Percentiles rank a stretch among this genome's conserved stretches.
These are phyloP conservation scores for Pseudogymnoascus sp. DNA, from an alignment of 2,329 filamentous ascomycete genomes.

Conservation along the genomic window DNA sequence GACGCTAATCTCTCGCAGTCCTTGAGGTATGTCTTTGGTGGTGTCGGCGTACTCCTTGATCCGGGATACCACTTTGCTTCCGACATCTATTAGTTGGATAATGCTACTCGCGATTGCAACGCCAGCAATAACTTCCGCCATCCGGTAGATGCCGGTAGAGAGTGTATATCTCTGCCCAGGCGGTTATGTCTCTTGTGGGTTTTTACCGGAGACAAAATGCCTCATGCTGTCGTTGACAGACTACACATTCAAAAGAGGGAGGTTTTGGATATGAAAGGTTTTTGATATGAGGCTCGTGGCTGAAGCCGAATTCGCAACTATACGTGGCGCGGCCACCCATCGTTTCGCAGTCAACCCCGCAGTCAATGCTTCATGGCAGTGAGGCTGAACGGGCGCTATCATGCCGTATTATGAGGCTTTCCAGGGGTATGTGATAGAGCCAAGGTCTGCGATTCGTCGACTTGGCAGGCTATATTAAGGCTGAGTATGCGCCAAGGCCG, in stretches of 20 bases:
- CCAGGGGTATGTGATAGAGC: neutral
- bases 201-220: too few species aligned
- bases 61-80: neutral
- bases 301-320: neutral
- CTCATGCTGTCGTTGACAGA: neutral
- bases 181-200: neutral
- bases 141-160: neutral
- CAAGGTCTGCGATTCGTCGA: neutral
- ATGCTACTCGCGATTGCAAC: neutral
- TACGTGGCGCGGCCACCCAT: neutral
- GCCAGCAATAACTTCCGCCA: neutral
- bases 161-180: neutral
- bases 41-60: neutral
- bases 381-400: neutral
- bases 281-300: neutral
- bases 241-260: neutral
- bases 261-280: neutral
- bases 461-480: neutral
- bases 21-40: neutral
- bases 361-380: neutral
- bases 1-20: neutral
- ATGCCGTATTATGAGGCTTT: neutral
- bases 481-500: neutral
- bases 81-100: neutral
- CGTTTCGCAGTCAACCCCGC: neutral